Evolutionary conservation across 345 rosid genomes (phyloP), one percentile per base, ranked within the genome.

Genomic region (Citrus hindsii): DNA sequence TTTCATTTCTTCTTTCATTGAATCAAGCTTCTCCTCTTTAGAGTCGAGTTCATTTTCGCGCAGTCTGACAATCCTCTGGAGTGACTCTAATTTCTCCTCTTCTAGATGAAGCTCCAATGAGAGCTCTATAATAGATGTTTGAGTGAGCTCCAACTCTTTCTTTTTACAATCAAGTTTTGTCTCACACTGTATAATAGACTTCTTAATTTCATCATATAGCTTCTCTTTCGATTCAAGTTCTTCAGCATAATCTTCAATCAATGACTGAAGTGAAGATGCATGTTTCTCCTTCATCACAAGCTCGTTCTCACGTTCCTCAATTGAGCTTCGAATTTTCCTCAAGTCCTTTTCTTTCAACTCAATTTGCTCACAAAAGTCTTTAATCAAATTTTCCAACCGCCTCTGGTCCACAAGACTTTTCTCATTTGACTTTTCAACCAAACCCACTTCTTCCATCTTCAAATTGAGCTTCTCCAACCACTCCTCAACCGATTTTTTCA

Each of bases 1-100:
- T 46, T 3, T 38, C 25, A 74, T 46, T 7, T 18, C 60, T 51
- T 35, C 78, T 5, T 63, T 56, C 64, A 81, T 40, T 14, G 80
- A 59, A 69, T 32, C 13, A 33, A 87, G 82, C 24, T 82, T 40
- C 69, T 68, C 35, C 76, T 80, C 69, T 78, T 71, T 82, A 37
- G 70, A 81, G 58, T 75, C 73, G 25, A 76, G 48, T 13, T 79
- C 56, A 59, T 71, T 74, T 14, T 25, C 51, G 22, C 22, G 18
- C 59, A 19, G 40, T 33, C 62, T 69, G 48, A 76, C 42, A 51
- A 7, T 24, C 30, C 13, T 46, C 61, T 71, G 58, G 58, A 53
- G 58, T 18, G 58, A 53, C 58, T 53, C 71, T 62, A 86, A 68
- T 46, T 83, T 64, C 51, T 68, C 40, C 80, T 69, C 73, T 75